Evolutionary conservation across 306 rosid genomes (phyloP), one percentile per base, ranked within the genome.

Genomic region (Cicer cuneatum): DNA sequence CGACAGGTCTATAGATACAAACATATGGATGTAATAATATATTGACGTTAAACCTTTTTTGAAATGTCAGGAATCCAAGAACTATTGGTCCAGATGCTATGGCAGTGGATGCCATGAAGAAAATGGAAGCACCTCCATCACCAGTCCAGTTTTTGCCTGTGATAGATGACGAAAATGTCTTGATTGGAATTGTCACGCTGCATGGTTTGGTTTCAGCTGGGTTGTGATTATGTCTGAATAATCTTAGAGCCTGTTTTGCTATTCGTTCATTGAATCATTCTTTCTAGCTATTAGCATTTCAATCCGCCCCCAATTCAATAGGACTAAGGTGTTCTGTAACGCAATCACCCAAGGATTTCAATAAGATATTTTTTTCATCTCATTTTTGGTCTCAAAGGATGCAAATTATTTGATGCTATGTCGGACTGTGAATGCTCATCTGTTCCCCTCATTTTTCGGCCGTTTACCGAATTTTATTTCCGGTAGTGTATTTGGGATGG

Each of bases 41-140:
- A 2, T 68, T 79, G 79, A 69, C 33, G n/a, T 54, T 56, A 24
- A 54, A 8, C 24, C 24, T 61, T 18, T 74, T 59, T 41, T 66
- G 40, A 35, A 10, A 39, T 53, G 48, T 66, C 81, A 92, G 99
- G 93, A 86, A 80, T 10, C 97, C 99, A 1, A 87, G 96, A 84
- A 87, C 81, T 33, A 89, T 95, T 7, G 82, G 87, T 40, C 90
- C 92, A 7, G 96, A 92, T 15, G 87, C 92, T 0, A 92, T 92
- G 99, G 98, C 99, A 0, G 99, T 95, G 18, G 91, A 87, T 1
- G 99, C 99, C 52, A 95, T 90, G 99, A 86, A 92, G 87, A 95
- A 87, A 87, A 95, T 95, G 98, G 99, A 95, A 83, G 98, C 97
- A 10, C 91, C 99, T 7, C 98, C 99, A 46, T 95, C 98, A 42